Base-by-base conservation (phyloP, 768 basidiomycete genomes). In the Candolleomyces efflorescens region DNA sequence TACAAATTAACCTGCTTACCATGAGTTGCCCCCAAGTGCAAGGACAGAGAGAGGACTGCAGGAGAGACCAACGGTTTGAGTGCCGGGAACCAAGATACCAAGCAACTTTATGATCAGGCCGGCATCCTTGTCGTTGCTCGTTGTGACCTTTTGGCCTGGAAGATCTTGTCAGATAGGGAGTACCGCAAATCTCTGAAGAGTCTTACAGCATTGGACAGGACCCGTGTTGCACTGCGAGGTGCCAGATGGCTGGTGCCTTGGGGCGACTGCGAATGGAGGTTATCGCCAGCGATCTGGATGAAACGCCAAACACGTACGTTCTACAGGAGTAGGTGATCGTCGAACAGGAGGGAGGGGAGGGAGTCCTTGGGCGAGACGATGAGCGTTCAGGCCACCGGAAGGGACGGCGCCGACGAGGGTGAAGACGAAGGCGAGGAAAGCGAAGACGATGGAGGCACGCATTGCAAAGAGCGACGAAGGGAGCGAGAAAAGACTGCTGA, bases 321-420 rank as follows among this genome's bases (percentile, higher is more conserved):
- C 58, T 46, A 70, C 65, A 12, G 68, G 69, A 0, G 76, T 73
- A 1, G 60, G 41, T 1, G 60, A 73, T 24, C 76, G 71, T 36
- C 74, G 74, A 0, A 63, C 62, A n/a, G 83, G 84, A 1, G 79
- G 69, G 1, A 73, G 65, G 17, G 82, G 84, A 26, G 73, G 66
- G 3, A 85, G 68, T 11, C 84, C 83, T 18, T 80, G 81, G 55
- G 81, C 79, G 45, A 86, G 59, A 38, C 84, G 81, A 12, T 76
- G 59, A 0, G 77, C 83, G 53, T 85, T 85, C 49, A 80, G 79
- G 54, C 80, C 78, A n/a, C 55, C 9, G 27, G 47, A 26, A 10
- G 65, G 60, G 22, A 67, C 58, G 13, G 70, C 68, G 12, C 72
- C 71, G n/a, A 72, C 74, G 60, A 73, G 55, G 39, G 75, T 68